These are phyloP conservation scores for Ilex paraguariensis DNA, from an alignment of 305 asterid genomes.

Conservation along the genomic window DNA sequence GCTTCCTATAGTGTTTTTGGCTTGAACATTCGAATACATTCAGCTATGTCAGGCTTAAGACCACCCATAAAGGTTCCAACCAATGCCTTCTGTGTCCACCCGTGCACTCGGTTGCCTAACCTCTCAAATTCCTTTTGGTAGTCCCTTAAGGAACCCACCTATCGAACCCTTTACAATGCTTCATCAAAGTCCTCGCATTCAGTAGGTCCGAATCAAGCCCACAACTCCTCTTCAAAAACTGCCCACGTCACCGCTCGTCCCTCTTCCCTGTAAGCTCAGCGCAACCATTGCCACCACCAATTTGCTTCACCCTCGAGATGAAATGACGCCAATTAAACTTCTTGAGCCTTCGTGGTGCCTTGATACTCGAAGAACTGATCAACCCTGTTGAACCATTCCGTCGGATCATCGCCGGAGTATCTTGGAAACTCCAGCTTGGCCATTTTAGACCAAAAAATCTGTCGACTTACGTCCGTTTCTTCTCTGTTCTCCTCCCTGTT, in stretches of 20 bases:
- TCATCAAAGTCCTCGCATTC: neutral
- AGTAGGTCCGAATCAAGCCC: neutral
- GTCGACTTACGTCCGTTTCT: too few species aligned
- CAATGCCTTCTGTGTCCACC: neutral
- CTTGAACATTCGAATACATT: neutral
- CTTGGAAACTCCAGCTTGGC: neutral
- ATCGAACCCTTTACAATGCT: neutral
- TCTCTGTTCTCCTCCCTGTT: neutral
- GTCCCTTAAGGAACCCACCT: neutral
- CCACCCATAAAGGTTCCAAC: neutral
- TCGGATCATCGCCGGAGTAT: neutral
- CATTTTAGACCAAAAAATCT: neutral
- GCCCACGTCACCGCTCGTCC: neutral
- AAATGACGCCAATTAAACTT: neutral
- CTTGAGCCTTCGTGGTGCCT: neutral
- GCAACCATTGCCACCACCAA: slow-evolving; percentile 3
- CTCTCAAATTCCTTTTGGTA: neutral
- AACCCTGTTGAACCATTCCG: neutral
- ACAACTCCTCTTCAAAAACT: neutral
- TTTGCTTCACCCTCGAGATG: slow-evolving; percentile 3
- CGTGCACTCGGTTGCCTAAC: neutral
- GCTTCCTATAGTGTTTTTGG: neutral
- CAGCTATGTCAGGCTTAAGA: neutral
- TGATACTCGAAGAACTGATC: slow-evolving; percentile 7
- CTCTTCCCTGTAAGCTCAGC: neutral